Evolutionary conservation across 1,284 basidiomycete genomes (phyloP).

Genomic region (Ceratobasidium sp.): DNA sequence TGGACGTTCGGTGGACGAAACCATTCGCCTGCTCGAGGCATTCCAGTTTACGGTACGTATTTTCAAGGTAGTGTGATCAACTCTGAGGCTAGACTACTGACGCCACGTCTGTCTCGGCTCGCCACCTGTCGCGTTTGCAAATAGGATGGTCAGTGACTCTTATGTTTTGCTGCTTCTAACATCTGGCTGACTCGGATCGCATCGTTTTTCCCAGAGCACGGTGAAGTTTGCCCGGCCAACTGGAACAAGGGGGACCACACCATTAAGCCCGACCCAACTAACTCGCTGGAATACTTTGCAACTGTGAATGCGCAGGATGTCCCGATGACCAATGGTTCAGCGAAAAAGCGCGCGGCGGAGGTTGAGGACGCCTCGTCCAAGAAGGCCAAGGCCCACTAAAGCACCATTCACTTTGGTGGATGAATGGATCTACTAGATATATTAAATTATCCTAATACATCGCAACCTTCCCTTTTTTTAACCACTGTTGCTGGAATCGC

Average conservation of each 20-base stretch:
- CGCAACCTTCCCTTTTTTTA: not conserved
- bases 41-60: conserved; percentile 82
- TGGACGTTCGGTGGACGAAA: conserved; percentile 89
- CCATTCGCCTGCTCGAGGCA: conserved; percentile 84
- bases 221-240: conserved; percentile 89
- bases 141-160: conserved; percentile 34
- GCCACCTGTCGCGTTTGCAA: not conserved
- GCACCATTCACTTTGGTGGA: not conserved
- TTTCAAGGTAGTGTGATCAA: not conserved
- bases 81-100: not conserved
- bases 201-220: conserved; percentile 63
- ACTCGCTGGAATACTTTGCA: conserved; percentile 76
- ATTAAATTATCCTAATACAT: conserved; percentile 16
- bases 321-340: conserved; percentile 37
- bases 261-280: conserved; percentile 76
- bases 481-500: not conserved
- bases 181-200: conserved; percentile 2
- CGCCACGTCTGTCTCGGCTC: conserved; percentile 24
- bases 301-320: conserved; percentile 39
- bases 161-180: not conserved
- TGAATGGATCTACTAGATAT: not conserved
- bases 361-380: conserved; percentile 30
- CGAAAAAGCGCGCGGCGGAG: conserved; percentile 38
- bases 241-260: conserved; percentile 79
- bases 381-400: conserved; percentile 39